These are phyloP conservation scores for Amanita brunnescens DNA, from an alignment of 768 basidiomycete genomes.

Conservation along the genomic window DNA sequence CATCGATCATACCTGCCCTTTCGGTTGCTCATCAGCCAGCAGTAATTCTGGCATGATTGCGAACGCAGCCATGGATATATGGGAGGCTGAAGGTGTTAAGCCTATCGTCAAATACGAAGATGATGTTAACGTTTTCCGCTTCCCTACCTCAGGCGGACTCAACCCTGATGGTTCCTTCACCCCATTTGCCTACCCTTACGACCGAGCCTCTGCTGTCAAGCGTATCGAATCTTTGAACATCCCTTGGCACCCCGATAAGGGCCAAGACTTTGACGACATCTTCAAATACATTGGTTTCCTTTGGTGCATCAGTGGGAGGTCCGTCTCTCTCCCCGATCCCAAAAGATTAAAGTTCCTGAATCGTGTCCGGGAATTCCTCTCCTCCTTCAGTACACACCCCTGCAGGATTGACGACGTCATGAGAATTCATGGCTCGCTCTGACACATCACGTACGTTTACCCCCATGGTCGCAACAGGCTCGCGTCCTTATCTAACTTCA, in stretches of 20 bases:
- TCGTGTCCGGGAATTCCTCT: constrained; percentile 11
- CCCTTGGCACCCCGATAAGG: constrained; percentile 23
- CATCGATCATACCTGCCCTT: constrained; percentile 24
- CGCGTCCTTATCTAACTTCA: constrained; percentile 18
- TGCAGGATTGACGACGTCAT: constrained; percentile 15
- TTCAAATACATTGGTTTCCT: constrained; percentile 24
- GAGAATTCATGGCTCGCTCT: constrained; percentile 22
- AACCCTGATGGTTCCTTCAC: constrained; percentile 1
- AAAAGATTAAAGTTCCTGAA: constrained; percentile 22
- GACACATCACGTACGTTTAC: constrained; percentile 23
- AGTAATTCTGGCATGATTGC: constrained; percentile 24
- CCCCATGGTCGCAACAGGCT: constrained; percentile 13
- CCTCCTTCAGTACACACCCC: neutral
- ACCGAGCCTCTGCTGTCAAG: constrained; percentile 8
- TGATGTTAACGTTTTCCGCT: constrained; percentile 16
- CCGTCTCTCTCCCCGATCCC: constrained; percentile 21
- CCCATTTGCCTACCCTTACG: constrained; percentile 14
- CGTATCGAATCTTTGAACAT: constrained; percentile 14
- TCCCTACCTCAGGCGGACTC: constrained; percentile 7
- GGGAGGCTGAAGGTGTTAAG: constrained; percentile 11
- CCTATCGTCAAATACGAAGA: constrained; percentile 19
- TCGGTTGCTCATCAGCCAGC: constrained; percentile 20
- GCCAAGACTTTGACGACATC: constrained; percentile 13
- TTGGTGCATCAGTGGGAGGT: constrained; percentile 20
- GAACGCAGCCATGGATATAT: constrained; percentile 21